Evolutionary conservation across 176 grass and related monocot species (phyloP), one percentile per base, ranked within the genome.

Genomic region (Raddia distichophylla): DNA sequence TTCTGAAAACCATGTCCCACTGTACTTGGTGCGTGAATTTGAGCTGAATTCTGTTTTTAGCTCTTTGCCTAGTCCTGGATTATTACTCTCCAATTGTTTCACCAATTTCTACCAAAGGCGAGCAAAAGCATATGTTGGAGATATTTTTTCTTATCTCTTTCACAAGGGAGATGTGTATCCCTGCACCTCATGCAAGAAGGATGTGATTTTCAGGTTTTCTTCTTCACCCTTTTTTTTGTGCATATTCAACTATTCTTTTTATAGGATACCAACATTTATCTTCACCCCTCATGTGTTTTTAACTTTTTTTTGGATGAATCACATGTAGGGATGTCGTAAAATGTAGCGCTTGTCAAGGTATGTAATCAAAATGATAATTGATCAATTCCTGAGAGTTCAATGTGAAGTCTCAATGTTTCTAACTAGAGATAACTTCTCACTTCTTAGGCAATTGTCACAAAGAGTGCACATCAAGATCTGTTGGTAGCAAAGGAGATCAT

Each of bases 261-360:
- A 59, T 8, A 73, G 55, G 75, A 79, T 72, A n/a, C 37, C 65
- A 83, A 89, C 75, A 82, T 80, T 80, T 79, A 73, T 76, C 18
- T 64, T 73, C 37, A 78, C 19, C 84, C 57, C 40, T 63, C 72
- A 67, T 69, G 6, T 89, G 71, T 81, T 46, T 60, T n/a, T n/a
- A n/a, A n/a, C n/a, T n/a, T n/a, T 75, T 19, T 86, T 17, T 84
- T 87, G 33, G 42, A 69, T 82, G 44, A 80, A 85, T 89, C 55
- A 52, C 33, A 79, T 87, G 52, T 82, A 99, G 96, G 87, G 86
- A 93, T 80, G 74, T 87, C 35, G 64, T 91, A 42, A 90, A 71
- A 86, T 99, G 96, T 77, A 84, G 12, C 73, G 80, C 87, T 83
- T 99, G 96, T 88, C 82, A 99, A 99, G 96, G 96, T 99, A 88